phyloP scores from a whole-genome alignment of 2,329 filamentous ascomycete species.

The Albophoma yamanashiensis region DNA sequence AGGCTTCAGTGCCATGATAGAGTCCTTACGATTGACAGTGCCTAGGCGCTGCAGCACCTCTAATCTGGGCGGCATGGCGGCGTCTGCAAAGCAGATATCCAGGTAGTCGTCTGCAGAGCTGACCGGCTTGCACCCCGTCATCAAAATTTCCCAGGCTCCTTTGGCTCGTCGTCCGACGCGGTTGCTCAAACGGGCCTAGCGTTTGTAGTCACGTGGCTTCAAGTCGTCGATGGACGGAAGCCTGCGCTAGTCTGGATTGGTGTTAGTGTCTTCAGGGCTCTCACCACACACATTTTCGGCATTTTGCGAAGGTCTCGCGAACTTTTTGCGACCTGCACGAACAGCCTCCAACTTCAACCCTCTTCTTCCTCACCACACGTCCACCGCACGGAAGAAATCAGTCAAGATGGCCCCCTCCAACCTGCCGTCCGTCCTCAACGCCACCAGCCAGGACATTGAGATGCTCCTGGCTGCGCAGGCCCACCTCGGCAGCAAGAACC shows the following conservation, averaged over 20 bases:
- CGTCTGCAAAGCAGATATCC: conserved; percentile 6
- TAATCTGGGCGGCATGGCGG: conserved; percentile 59
- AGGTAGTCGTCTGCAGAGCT: background rate
- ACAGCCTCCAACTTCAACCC: conserved; percentile 16
- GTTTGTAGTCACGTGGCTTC: conserved; percentile 17
- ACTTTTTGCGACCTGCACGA: conserved; percentile 27
- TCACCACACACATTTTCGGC: conserved; percentile 28
- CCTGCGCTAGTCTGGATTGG: conserved; percentile 6
- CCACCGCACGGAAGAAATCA: conserved; percentile 25
- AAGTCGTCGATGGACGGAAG: background rate
- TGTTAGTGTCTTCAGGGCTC: conserved; percentile 22
- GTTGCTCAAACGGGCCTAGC: conserved; percentile 12
- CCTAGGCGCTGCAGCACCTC: conserved; percentile 48
- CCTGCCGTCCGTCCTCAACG: conserved; percentile 91
- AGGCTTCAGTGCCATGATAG: background rate
- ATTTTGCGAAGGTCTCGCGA: conserved; percentile 27
- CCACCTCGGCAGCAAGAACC: conserved; percentile 97
- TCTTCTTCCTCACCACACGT: conserved; percentile 15
- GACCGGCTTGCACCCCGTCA: conserved; percentile 2
- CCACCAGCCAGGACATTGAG: conserved; percentile 97
- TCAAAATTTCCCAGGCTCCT: conserved; percentile 23
- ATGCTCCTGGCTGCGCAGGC: conserved; percentile 94
- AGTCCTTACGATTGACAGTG: conserved; percentile 46
- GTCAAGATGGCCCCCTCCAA: conserved; percentile 91
- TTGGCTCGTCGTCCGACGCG: background rate